These are phyloP conservation scores for Paraleonurus japonicus DNA, from an alignment of 257 asterid genomes.

Conservation along the genomic window DNA sequence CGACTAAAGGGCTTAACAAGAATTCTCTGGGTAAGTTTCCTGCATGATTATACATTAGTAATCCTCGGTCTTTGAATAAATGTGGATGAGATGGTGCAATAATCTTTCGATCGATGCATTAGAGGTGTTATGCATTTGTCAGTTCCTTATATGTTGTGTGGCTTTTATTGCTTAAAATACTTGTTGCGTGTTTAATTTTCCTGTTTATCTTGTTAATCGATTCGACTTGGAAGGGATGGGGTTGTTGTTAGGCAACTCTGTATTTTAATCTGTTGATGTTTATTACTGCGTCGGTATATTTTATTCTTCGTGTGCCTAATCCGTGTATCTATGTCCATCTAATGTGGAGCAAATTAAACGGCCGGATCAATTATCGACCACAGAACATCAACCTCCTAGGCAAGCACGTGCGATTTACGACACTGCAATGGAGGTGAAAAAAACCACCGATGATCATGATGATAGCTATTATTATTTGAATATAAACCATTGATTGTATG, in stretches of 20 bases:
- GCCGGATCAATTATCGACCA: slow-evolving; percentile 52
- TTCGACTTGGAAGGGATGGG: no score
- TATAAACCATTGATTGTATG: background rate
- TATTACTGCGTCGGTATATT: no score
- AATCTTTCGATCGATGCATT: background rate
- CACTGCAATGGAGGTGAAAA: slow-evolving; percentile 57
- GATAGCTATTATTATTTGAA: background rate
- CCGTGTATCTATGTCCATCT: slow-evolving; percentile 82
- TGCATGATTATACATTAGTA: background rate
- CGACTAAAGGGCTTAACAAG: slow-evolving; percentile 78
- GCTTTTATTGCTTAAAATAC: background rate
- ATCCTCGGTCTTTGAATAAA: background rate
- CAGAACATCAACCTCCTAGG: slow-evolving; percentile 64
- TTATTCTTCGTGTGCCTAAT: background rate
- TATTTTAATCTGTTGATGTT: no score
- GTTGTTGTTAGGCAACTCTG: no score
- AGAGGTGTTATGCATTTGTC: no score
- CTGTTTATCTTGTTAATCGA: no score
- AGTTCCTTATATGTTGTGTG: no score
- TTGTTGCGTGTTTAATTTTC: no score
- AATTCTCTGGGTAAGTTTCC: slow-evolving; percentile 73
- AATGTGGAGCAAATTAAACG: slow-evolving; percentile 51
- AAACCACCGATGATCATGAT: background rate
- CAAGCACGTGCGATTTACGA: slow-evolving; percentile 54
- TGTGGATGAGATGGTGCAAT: background rate